Base-by-base conservation (phyloP, 1,284 basidiomycete genomes). In the Naganishia sp. region DNA sequence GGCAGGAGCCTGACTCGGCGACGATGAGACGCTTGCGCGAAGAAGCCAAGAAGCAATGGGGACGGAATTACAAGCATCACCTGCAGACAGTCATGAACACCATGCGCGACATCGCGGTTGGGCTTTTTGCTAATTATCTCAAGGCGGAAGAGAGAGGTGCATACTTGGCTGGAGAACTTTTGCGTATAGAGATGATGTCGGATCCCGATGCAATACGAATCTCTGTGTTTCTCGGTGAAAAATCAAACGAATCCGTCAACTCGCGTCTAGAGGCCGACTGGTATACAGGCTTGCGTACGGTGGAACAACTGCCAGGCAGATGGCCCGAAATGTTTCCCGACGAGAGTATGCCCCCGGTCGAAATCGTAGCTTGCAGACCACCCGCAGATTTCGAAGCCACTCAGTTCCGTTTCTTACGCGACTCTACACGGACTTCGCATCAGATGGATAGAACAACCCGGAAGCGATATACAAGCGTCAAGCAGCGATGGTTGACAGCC, bases 201-300 rank as follows among this genome's bases (percentile, higher is more conserved):
- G 33, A 36, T 21, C 53, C 16, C 6, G 53, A 54, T n/a, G 53
- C 53, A 7, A 36, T 54, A 3, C 31, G 33, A 4, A 39, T 54
- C 53, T 54, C 53, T n/a, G 53, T 36, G 16, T 54, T 54, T 54
- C 53, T 36, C 9, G 53, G 53, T 36, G 36, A 36, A 36, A 36
- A 10, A 36, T 5, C 36, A 2, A 36, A 18, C 18, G n/a, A 33
- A 6, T 33, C 25, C n/a, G 28, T 33, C 25, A 53, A 33, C 3
- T 33, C 50, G 13, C 28, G 7, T 4, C 28, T 33, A 33, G 36
- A 36, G 31, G 50, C 50, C 28, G 36, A 53, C n/a, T 54, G 53
- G 53, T 13, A 36, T 15, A 54, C 21, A 18, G 53, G 33, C 15
- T 36, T 54, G 4, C 53, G n/a, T 7, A 54, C 53, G 33, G 39